phyloP scores from a whole-genome alignment of 441 rosid genomes.

The Biscutella auriculata region DNA sequence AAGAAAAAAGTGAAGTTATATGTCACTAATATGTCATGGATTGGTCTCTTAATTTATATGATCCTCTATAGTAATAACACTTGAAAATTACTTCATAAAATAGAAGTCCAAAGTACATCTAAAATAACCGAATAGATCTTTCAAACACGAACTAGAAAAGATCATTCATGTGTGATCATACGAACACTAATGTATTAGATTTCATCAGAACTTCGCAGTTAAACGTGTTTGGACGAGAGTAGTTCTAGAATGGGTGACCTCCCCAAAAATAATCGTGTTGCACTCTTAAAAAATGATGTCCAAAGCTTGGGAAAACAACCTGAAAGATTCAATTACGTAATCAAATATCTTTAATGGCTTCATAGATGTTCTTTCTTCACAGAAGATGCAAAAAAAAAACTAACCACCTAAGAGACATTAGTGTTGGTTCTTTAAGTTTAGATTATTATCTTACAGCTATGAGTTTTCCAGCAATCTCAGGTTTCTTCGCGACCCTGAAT shows the following conservation, averaged over 20 bases:
- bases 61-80: too few species aligned
- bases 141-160: too few species aligned
- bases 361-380: neutral
- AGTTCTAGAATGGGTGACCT: too few species aligned
- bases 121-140: too few species aligned
- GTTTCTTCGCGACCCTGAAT: conserved; percentile 59
- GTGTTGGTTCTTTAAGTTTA: neutral
- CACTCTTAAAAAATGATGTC: too few species aligned
- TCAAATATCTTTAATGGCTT: neutral
- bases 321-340: conserved; percentile 15
- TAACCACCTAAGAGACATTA: neutral
- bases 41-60: neutral
- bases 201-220: too few species aligned
- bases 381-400: neutral
- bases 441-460: conserved; percentile 62
- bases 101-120: too few species aligned
- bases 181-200: too few species aligned
- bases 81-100: too few species aligned
- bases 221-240: too few species aligned
- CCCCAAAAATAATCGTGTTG: too few species aligned
- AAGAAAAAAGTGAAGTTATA: neutral
- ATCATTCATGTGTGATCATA: too few species aligned
- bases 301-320: conserved; percentile 95
- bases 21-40: neutral
- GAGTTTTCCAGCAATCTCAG: conserved; percentile 84